Evolutionary conservation across 768 basidiomycete species (phyloP).

Genomic region (Lactarius evosmus): DNA sequence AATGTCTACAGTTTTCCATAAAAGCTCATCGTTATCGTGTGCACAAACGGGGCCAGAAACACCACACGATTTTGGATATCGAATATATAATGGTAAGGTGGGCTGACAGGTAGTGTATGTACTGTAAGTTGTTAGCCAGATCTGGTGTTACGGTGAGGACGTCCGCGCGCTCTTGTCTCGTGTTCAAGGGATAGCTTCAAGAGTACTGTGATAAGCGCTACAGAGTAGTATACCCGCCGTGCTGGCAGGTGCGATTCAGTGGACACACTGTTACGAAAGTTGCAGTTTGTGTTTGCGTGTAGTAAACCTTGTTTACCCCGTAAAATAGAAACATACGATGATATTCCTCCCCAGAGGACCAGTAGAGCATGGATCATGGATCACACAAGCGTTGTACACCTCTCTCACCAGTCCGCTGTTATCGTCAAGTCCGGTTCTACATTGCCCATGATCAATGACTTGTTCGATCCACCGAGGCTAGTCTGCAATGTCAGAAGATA

Average conservation of each 20-base stretch:
- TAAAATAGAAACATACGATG: neutral
- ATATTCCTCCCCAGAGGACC: neutral
- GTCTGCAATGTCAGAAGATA: slow-evolving; percentile 38
- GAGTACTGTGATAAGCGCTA: too few species aligned
- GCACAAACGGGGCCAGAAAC: neutral
- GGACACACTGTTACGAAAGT: neutral
- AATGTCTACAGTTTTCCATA: neutral
- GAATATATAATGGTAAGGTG: neutral
- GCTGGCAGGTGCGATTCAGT: neutral
- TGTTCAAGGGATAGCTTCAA: neutral
- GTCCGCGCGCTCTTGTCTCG: too few species aligned
- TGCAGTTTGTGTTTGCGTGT: neutral
- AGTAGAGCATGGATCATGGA: neutral
- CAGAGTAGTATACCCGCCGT: too few species aligned
- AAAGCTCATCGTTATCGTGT: neutral
- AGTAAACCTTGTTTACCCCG: neutral
- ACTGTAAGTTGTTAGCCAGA: slow-evolving; percentile 1
- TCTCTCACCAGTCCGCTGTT: slow-evolving; percentile 24
- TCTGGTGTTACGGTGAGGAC: too few species aligned
- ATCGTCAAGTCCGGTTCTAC: slow-evolving; percentile 45
- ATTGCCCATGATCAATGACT: slow-evolving; percentile 4
- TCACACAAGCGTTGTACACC: neutral
- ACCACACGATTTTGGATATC: neutral
- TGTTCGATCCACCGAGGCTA: slow-evolving; percentile 23
- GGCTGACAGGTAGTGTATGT: neutral